These are phyloP conservation scores for Asterella californica DNA, from an alignment of 225 moss, liverwort and hornwort genomes.

Conservation along the genomic window DNA sequence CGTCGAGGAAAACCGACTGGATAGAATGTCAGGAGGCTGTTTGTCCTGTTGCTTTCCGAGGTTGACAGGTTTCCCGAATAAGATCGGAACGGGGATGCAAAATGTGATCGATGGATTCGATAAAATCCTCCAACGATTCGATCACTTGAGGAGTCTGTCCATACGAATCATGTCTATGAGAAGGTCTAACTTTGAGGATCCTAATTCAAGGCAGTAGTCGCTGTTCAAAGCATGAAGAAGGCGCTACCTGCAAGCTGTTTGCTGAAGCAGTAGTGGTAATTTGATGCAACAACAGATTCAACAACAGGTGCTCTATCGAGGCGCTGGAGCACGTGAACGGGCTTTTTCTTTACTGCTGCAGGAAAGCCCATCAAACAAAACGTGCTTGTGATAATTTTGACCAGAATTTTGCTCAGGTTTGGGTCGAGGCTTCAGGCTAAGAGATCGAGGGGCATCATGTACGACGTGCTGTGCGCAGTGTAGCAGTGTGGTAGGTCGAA, in stretches of 20 bases:
- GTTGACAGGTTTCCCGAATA: slow-evolving; percentile 16
- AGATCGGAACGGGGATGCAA: slow-evolving; percentile 18
- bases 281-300: too few species aligned
- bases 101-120: slow-evolving; percentile 21
- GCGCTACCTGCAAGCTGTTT: not conserved
- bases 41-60: slow-evolving; percentile 21
- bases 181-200: slow-evolving; percentile 17
- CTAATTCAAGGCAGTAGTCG: not conserved
- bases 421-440: not conserved
- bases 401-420: slow-evolving; percentile 5
- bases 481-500: not conserved
- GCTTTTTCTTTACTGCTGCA: not conserved
- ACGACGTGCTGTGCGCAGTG: not conserved
- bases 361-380: not conserved
- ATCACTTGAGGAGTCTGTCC: slow-evolving; percentile 23
- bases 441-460: not conserved
- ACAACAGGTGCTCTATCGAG: not conserved
- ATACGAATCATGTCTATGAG: slow-evolving; percentile 22
- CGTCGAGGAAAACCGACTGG: slow-evolving; percentile 17
- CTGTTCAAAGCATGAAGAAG: too few species aligned
- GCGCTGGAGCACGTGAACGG: not conserved
- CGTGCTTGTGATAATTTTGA: slow-evolving; percentile 4
- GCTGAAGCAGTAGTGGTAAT: not conserved
- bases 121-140: slow-evolving; percentile 20
- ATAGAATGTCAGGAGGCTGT: slow-evolving; percentile 22